Percentiles rank a stretch among this genome's conserved stretches.
Conservation (phyloP, 2,329 filamentous ascomycete species). For the Paraconiothyrium brasiliense region DNA sequence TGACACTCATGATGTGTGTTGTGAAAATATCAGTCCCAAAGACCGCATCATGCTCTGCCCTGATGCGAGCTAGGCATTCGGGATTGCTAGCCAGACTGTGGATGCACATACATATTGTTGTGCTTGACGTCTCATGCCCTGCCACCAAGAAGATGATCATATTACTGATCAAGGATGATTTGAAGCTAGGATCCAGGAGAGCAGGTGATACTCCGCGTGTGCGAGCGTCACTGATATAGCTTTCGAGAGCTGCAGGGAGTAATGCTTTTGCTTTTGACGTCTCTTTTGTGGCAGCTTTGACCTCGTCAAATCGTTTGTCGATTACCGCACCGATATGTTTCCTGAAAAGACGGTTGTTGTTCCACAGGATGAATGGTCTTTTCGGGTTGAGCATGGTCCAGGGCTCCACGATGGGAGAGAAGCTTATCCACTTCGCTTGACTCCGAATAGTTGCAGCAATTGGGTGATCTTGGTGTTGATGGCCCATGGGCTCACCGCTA, state of each 20-base stretch:
- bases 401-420: conserved; percentile 15
- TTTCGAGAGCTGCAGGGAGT: conserved; percentile 12
- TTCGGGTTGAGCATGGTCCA: conserved; percentile 17
- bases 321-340: conserved; percentile 21
- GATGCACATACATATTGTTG: conserved; percentile 35
- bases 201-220: neutral
- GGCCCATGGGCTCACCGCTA: conserved; percentile 15
- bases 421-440: conserved; percentile 18
- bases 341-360: conserved; percentile 20
- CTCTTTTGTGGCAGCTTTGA: neutral
- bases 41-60: conserved; percentile 37
- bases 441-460: conserved; percentile 14
- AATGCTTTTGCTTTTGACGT: conserved; percentile 18
- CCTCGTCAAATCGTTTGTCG: conserved; percentile 19
- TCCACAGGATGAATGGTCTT: conserved; percentile 18
- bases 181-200: conserved; percentile 10
- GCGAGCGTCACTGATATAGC: conserved; percentile 3
- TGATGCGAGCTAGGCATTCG: conserved; percentile 22
- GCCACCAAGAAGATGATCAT: conserved; percentile 36
- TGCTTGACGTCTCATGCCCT: conserved; percentile 42
- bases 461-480: conserved; percentile 13
- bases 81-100: conserved; percentile 33
- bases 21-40: conserved; percentile 27
- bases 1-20: conserved; percentile 46
- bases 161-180: conserved; percentile 7